Conservation (phyloP, 345 rosid species). For the Lagerstroemia speciosa region DNA sequence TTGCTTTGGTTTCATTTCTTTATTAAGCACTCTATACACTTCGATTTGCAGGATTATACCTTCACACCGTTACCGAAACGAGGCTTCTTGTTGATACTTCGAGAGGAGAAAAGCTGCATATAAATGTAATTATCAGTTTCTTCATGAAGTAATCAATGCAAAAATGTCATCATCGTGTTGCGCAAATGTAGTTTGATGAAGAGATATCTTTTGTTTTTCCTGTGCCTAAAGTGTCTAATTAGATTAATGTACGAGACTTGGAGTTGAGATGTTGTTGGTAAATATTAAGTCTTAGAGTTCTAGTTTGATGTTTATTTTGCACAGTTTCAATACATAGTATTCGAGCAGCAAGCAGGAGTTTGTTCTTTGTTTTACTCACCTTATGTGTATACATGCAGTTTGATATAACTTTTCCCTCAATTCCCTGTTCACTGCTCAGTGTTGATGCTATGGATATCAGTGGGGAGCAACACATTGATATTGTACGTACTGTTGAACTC, state of each 20-base stretch:
- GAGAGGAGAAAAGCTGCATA: slow-evolving; percentile 51
- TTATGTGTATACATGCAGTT: slow-evolving; percentile 29
- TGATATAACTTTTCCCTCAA: slow-evolving; percentile 56
- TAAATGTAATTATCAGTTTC: slow-evolving; percentile 34
- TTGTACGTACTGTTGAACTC: slow-evolving; percentile 35
- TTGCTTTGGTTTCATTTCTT: background rate
- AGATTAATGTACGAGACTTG: background rate
- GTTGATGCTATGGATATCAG: slow-evolving; percentile 76
- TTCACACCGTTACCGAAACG: slow-evolving; percentile 47
- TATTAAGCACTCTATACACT: background rate
- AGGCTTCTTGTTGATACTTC: slow-evolving; percentile 64
- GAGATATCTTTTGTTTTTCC: background rate
- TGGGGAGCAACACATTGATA: slow-evolving; percentile 64
- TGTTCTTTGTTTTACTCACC: background rate
- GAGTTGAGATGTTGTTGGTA: background rate
- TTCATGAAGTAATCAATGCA: background rate
- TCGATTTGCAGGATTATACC: slow-evolving; percentile 35
- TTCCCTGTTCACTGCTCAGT: slow-evolving; percentile 58
- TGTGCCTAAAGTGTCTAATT: background rate
- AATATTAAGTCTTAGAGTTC: background rate
- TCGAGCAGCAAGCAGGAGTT: background rate
- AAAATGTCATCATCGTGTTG: background rate
- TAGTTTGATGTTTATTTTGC: background rate
- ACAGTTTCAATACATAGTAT: background rate
- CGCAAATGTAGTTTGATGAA: background rate